Evolutionary conservation across 2,329 filamentous ascomycete genomes (phyloP), one percentile per base, ranked within the genome.

Genomic region (Microcera coccophila): DNA sequence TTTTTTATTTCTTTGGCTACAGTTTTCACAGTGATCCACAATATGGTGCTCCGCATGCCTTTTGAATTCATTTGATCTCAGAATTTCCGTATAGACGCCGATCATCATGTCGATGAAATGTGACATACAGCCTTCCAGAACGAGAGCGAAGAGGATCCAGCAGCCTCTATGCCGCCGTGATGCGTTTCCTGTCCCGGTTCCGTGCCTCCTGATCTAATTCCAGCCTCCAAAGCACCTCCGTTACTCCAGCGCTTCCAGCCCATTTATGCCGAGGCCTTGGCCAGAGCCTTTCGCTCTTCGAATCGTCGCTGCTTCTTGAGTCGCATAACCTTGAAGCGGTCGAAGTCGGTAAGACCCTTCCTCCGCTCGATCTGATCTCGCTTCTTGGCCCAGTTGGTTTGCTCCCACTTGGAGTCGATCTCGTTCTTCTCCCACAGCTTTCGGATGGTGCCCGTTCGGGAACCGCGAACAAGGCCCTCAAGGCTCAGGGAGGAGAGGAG

Each of bases 241-340:
- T 55, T 52, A 59, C 56, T 59, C 56, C 56, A 58, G 47, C 54
- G 54, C 49, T 53, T 65, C 70, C 68, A 51, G 55, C 57, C 52
- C 54, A 65, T 69, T 75, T 86, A 88, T 71, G 86, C 84, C 63
- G 84, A 76, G 64, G 86, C 84, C 79, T 86, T 87, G 70, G 90
- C 88, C 69, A 94, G 80, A 66, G 88, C 85, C 86, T 96, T 97
- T 77, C 86, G 86, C 75, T 95, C 85, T 81, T 96, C 90, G 78
- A 94, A 97, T 71, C 90, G 87, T 72, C 90, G 88, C 85, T 96
- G 90, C 85, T 98, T 98, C 86, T 91, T 94, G 76, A 97, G 81
- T 75, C 91, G 85, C 83, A 97, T 81, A 65, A 97, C 93, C 87
- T 98, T 96, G 89, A 97, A 98, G 73, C 93, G 86, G 81, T 98